Percentiles rank a stretch among this genome's conserved stretches.
phyloP scores from a whole-genome alignment of 2,329 filamentous ascomycete species.

The Paecilomyces sp. region DNA sequence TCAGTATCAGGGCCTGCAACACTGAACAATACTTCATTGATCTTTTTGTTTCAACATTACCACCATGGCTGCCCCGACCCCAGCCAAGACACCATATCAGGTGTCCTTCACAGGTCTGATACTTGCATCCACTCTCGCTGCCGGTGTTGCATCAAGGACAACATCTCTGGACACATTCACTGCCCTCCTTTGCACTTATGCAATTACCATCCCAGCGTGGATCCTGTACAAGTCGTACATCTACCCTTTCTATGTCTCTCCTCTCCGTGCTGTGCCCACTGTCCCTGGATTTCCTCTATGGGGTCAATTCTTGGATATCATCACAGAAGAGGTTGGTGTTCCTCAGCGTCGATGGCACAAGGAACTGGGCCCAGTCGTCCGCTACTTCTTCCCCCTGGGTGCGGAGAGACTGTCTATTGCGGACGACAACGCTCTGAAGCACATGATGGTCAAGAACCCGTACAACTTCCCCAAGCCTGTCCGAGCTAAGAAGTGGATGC shows the following conservation, averaged over 20 bases:
- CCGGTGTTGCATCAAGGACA: slow-evolving; percentile 6
- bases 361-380: slow-evolving; percentile 34
- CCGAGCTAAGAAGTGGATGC: slow-evolving; percentile 35
- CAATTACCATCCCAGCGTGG: slow-evolving; percentile 10
- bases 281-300: slow-evolving; percentile 36
- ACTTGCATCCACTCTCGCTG: slow-evolving; percentile 6
- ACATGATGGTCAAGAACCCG: slow-evolving; percentile 38
- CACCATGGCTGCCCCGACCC: slow-evolving; percentile 3
- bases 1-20: background rate
- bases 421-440: slow-evolving; percentile 38
- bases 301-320: slow-evolving; percentile 38
- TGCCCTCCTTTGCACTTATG: slow-evolving; percentile 7
- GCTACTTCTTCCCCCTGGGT: slow-evolving; percentile 43
- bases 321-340: slow-evolving; percentile 35
- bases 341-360: slow-evolving; percentile 38
- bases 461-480: slow-evolving; percentile 35
- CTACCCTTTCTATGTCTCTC: slow-evolving; percentile 37
- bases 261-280: slow-evolving; percentile 37
- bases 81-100: slow-evolving; percentile 5
- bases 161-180: slow-evolving; percentile 5
- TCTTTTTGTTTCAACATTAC: background rate
- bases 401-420: slow-evolving; percentile 38
- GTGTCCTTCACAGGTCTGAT: slow-evolving; percentile 9
- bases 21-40: background rate
- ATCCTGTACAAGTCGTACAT: slow-evolving; percentile 19